phyloP scores from a whole-genome alignment of 768 basidiomycete genomes.

The Kondoa malvinella region DNA sequence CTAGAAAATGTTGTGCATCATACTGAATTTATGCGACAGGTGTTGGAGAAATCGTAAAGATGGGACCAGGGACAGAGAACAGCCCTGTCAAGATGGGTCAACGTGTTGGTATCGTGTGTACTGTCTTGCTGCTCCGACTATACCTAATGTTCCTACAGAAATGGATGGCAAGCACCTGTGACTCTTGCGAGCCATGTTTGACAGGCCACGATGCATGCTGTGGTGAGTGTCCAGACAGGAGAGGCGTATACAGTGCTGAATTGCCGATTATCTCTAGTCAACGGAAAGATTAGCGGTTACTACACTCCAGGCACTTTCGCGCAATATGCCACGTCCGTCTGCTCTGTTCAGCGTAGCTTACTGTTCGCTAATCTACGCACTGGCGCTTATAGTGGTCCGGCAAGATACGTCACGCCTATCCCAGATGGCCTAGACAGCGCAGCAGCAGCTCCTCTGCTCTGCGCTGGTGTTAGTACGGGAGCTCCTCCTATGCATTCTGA shows the following conservation, averaged over 20 bases:
- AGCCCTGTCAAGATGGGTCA: conserved; percentile 12
- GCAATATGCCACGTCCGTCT: conserved; percentile 14
- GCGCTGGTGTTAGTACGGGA: too few species aligned
- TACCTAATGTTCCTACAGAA: conserved; percentile 6
- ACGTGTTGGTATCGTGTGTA: conserved; percentile 13
- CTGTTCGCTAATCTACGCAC: too few species aligned
- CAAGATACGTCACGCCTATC: conserved; percentile 17
- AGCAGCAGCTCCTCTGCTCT: conserved; percentile 11
- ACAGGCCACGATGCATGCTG: background rate
- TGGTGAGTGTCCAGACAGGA: background rate
- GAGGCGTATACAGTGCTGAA: background rate
- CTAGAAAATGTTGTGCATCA: background rate
- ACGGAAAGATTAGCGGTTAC: background rate
- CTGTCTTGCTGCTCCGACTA: conserved; percentile 6
- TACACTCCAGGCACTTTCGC: conserved; percentile 13
- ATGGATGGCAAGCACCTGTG: background rate
- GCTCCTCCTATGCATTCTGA: background rate
- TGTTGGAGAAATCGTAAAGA: conserved; percentile 15
- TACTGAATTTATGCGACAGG: background rate
- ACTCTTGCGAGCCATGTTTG: background rate
- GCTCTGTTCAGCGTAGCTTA: too few species aligned
- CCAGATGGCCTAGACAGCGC: conserved; percentile 16
- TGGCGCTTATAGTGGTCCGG: too few species aligned
- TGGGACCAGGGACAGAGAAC: conserved; percentile 8
- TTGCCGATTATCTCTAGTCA: background rate